phyloP scores from a whole-genome alignment of 192 early-diverging fungal species.

The Linnemannia exigua region DNA sequence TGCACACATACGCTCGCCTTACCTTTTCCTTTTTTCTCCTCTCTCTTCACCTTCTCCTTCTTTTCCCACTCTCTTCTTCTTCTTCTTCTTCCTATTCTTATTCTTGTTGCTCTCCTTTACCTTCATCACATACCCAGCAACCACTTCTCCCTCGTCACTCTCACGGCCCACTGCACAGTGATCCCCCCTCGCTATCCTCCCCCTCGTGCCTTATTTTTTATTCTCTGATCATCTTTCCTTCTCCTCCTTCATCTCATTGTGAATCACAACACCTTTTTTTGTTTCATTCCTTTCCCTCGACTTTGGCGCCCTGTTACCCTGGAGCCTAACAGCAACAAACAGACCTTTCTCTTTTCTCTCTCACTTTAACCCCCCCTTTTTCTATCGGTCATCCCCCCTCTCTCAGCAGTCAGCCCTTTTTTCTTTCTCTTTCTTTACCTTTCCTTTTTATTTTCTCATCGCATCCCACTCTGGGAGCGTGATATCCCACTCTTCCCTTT shows the following conservation, averaged over 20 bases:
- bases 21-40: constrained; percentile 8
- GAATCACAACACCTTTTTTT: too few species aligned
- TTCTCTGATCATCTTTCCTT: too few species aligned
- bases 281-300: not conserved
- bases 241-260: too few species aligned
- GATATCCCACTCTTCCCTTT: not conserved
- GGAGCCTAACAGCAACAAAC: not conserved
- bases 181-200: not conserved
- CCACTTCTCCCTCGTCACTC: not conserved
- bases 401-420: not conserved
- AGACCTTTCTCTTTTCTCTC: not conserved
- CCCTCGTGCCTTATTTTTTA: too few species aligned
- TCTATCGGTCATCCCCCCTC: not conserved
- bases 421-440: not conserved
- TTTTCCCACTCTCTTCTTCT: not conserved
- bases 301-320: too few species aligned
- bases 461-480: too few species aligned
- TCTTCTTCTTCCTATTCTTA: not conserved
- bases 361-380: not conserved
- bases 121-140: not conserved
- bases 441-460: too few species aligned
- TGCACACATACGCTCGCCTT: too few species aligned
- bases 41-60: not conserved
- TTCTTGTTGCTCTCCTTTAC: too few species aligned
- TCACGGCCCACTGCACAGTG: too few species aligned